Evolutionary conservation across 805 yeast genomes (phyloP).

Genomic region (Kuraishia borneana): DNA sequence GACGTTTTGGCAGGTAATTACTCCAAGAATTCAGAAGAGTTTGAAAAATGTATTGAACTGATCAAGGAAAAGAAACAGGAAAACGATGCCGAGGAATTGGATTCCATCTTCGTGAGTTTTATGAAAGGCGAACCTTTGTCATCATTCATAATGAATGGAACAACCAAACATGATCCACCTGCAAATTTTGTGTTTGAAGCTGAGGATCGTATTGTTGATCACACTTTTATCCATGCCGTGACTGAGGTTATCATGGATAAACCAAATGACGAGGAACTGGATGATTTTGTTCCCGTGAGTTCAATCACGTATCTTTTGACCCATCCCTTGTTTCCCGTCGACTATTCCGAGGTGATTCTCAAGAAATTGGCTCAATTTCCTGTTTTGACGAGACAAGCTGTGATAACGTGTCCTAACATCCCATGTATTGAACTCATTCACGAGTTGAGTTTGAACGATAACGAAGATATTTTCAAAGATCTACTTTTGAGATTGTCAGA

Average conservation of each 20-base stretch:
- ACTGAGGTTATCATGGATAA: constrained; percentile 26
- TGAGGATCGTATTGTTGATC: constrained; percentile 61
- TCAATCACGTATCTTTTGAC: constrained; percentile 67
- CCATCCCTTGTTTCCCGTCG: constrained; percentile 75
- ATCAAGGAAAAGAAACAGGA: constrained; percentile 12
- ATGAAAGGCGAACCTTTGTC: constrained; percentile 17
- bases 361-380: constrained; percentile 40
- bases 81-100: constrained; percentile 16
- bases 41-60: constrained; percentile 15
- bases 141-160: constrained; percentile 10
- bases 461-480: constrained; percentile 58
- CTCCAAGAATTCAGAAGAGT: neutral
- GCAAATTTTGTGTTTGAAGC: constrained; percentile 39
- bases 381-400: constrained; percentile 68
- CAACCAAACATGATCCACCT: constrained; percentile 4
- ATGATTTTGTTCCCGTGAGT: constrained; percentile 35
- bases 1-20: neutral
- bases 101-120: constrained; percentile 16
- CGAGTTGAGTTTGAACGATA: constrained; percentile 45
- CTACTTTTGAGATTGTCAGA: constrained; percentile 53
- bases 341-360: constrained; percentile 44
- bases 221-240: constrained; percentile 36
- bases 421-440: constrained; percentile 50
- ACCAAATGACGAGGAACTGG: constrained; percentile 16
- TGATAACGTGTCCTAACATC: constrained; percentile 66